These are phyloP conservation scores for Cyclotella kingstonii DNA, from an alignment of 108 stramenopile genomes.

Conservation along the genomic window DNA sequence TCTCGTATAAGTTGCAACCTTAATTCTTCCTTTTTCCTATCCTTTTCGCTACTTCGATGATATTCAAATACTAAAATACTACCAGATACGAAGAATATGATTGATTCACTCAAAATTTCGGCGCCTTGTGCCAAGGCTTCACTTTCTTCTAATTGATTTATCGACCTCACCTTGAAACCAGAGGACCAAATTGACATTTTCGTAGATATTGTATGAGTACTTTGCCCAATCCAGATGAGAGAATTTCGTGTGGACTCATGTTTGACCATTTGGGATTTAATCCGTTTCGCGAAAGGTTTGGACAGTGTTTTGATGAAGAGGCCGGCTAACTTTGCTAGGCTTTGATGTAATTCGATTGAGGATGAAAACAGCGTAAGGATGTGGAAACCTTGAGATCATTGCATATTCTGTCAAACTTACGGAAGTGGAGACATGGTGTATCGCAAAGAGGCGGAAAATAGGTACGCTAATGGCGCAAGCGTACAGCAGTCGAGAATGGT, in stretches of 20 bases:
- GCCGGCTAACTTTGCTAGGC: conserved; percentile 42
- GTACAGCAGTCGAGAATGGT: no score
- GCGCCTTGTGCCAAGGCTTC: conserved; percentile 74
- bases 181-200: conserved; percentile 86
- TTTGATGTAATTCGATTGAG: no score
- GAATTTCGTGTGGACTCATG: conserved; percentile 48
- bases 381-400: no score
- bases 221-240: conserved; percentile 77
- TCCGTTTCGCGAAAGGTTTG: conserved; percentile 70
- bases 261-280: conserved; percentile 61
- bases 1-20: conserved; percentile 45
- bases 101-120: conserved; percentile 77
- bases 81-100: conserved; percentile 66
- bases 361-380: no score
- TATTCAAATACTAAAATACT: conserved; percentile 70
- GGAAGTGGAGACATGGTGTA: no score
- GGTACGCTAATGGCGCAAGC: no score
- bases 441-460: no score
- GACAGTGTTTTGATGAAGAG: conserved; percentile 55
- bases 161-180: conserved; percentile 72
- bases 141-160: conserved; percentile 66
- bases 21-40: conserved; percentile 49
- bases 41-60: conserved; percentile 58
- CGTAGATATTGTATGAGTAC: conserved; percentile 60
- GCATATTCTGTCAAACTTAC: no score